Conservation (phyloP, 371 early-diverging fungal species). For the Actinomortierella ambigua region DNA sequence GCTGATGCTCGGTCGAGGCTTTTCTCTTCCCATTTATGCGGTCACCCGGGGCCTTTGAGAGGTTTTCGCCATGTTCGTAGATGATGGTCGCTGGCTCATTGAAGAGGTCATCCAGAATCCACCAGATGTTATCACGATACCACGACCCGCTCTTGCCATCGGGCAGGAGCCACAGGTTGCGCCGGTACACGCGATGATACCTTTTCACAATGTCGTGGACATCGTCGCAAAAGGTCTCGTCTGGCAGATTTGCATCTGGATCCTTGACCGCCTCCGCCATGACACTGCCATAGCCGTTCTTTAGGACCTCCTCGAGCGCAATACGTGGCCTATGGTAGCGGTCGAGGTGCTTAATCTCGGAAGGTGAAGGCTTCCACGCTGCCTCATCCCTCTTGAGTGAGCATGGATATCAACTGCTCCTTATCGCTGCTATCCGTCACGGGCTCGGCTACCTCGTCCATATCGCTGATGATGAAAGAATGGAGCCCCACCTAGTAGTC, state of each 20-base stretch:
- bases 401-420: conserved; percentile 2
- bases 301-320: neutral
- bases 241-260: conserved; percentile 2
- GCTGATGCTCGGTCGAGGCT: conserved; percentile 1
- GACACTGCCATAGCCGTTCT: conserved; percentile 1
- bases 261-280: conserved; percentile 3
- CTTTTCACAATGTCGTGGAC: neutral
- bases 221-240: conserved; percentile 3
- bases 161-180: conserved; percentile 1
- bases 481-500: too few species aligned
- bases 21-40: conserved; percentile 7
- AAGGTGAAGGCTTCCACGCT: neutral
- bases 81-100: neutral
- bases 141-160: neutral
- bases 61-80: conserved; percentile 11
- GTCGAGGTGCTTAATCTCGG: conserved; percentile 1
- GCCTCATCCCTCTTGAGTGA: conserved; percentile 3
- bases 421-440: neutral
- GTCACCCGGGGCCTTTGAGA: conserved; percentile 3
- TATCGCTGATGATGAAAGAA: conserved; percentile 6
- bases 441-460: neutral
- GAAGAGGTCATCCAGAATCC: conserved; percentile 7
- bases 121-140: conserved; percentile 5
- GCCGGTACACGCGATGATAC: conserved; percentile 1
- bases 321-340: conserved; percentile 3